Base-by-base conservation (phyloP, 805 yeast species). In the Starmerella apis region DNA sequence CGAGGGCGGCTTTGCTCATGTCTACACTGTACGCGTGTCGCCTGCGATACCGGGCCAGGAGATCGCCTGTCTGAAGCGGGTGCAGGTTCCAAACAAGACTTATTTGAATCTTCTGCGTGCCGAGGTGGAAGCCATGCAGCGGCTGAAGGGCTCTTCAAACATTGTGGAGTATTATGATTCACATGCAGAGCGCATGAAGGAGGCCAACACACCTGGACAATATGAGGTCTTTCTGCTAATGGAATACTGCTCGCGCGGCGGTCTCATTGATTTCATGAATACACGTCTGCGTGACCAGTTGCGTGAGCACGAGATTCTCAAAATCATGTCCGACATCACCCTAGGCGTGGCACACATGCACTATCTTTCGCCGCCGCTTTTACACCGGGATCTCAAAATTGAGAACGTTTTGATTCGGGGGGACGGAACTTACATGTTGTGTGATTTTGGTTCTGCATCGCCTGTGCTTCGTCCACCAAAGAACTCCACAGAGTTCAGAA, bases 41-140 rank as follows among this genome's bases (percentile, higher is more conserved):
- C 87, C 87, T 6, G 71, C 76, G 3, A 77, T 71, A 56, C 71
- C 74, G 14, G 78, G 77, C 72, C 45, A 66, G 65, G 49, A 65
- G 73, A 11, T 63, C 9, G 96, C 90, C 4, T 92, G 97, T 64
- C 71, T 92, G 60, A 92, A 92, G 66, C 75, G 98, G 55, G 97
- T 92, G n/a, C 81, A 81, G 28, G 98, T 92, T 3, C 96, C 96
- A 3, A 86, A 83, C 63, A 92, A 92, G 66, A 76, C 79, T 60
- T 83, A 83, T 47, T 72, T 92, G 63, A 86, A 84, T 59, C 75
- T 81, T 22, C 71, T 92, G 46, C 71, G 97, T 54, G 95, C 94
- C 35, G 99, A 92, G 65, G 98, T 92, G 14, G 97, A 92, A 63
- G 94, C 96, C 11, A 90, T 92, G 97, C 84, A 86, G 66, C 72